phyloP scores from a whole-genome alignment of 2,329 filamentous ascomycete species.

The Aspergillus flavus region DNA sequence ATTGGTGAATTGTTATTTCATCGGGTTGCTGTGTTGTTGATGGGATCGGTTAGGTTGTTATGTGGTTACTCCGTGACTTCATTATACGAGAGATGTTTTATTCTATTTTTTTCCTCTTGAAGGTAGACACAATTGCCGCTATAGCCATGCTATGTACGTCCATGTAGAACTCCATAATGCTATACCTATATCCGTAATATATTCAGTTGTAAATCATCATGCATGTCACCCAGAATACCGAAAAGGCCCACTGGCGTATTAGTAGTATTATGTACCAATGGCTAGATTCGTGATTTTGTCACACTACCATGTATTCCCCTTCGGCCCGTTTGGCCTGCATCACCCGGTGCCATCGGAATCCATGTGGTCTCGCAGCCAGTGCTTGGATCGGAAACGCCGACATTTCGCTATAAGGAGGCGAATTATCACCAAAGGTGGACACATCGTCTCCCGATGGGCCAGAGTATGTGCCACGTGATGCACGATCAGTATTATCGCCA shows the following conservation, averaged over 20 bases:
- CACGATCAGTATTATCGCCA: background rate
- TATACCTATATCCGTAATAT: background rate
- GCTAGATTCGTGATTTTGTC: slow-evolving; percentile 9
- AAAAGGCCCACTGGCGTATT: background rate
- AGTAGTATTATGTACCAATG: background rate
- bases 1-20: background rate
- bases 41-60: background rate
- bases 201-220: background rate
- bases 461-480: background rate
- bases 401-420: slow-evolving; percentile 17
- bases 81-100: background rate
- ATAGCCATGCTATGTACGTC: background rate
- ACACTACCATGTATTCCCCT: slow-evolving; percentile 45
- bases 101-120: background rate
- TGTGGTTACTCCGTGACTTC: background rate
- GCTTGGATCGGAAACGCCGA: background rate
- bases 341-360: slow-evolving; percentile 41
- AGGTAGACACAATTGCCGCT: background rate
- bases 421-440: slow-evolving; percentile 1
- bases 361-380: slow-evolving; percentile 20
- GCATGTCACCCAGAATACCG: background rate
- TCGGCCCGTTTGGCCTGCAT: slow-evolving; percentile 41
- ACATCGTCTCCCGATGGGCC: background rate
- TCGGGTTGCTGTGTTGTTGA: background rate
- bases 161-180: background rate